phyloP scores from a whole-genome alignment of 305 asterid genomes.

The Fraxinus ornus region DNA sequence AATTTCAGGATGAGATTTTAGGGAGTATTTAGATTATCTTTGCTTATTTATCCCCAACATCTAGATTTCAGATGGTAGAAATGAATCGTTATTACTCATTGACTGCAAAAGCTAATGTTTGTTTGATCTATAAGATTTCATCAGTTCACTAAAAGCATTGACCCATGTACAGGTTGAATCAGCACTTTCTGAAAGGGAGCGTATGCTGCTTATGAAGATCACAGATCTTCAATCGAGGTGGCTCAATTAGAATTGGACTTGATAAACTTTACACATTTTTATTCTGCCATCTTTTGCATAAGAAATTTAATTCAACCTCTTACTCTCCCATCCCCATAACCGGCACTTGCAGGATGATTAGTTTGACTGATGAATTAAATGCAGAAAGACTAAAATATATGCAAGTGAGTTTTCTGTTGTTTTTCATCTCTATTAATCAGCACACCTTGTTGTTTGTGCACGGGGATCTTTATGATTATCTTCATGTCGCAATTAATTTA shows the following conservation, averaged over 20 bases:
- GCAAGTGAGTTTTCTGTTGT: conserved; percentile 60
- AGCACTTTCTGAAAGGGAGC: conserved; percentile 79
- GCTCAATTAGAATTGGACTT: conserved; percentile 6
- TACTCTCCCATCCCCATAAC: conserved; percentile 12
- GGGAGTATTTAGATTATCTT: neutral
- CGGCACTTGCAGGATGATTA: conserved; percentile 66
- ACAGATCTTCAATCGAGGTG: conserved; percentile 93
- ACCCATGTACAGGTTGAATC: conserved; percentile 57
- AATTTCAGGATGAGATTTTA: neutral
- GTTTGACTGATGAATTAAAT: conserved; percentile 88
- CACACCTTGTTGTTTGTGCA: neutral
- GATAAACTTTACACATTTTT: neutral
- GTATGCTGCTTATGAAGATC: conserved; percentile 71
- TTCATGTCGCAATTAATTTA: conserved; percentile 6
- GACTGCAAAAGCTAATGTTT: conserved; percentile 1
- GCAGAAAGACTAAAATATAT: conserved; percentile 69
- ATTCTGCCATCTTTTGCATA: conserved; percentile 1
- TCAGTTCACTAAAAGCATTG: conserved; percentile 15
- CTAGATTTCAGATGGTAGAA: neutral
- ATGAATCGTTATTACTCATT: neutral
- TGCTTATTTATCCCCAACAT: neutral
- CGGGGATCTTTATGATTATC: neutral
- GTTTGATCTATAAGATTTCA: conserved; percentile 11
- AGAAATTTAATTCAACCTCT: conserved; percentile 24
- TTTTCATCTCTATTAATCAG: neutral